Base-by-base conservation (phyloP, 345 rosid genomes). In the Limnanthes douglasii region DNA sequence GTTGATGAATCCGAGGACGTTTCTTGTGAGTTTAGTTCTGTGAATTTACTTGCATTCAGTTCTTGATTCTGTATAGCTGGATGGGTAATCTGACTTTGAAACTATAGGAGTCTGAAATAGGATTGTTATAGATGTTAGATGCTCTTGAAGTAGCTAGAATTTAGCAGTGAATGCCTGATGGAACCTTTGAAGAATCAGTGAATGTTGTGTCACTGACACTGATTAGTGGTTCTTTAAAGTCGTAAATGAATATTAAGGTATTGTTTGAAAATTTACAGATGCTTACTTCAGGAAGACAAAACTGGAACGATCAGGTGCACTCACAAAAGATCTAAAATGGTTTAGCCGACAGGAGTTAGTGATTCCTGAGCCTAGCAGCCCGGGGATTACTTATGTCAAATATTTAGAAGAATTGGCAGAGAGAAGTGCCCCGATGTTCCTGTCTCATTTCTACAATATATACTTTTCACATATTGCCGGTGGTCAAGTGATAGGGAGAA, bases 381-480 rank as follows among this genome's bases (percentile, higher is more conserved):
- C 61, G 4, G 95, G 97, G 53, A 46, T 66, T 39, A 43, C 75
- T 3, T 88, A 83, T 50, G 72, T 72, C 39, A 38, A 62, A 42
- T 75, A 83, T 39, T 64, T 88, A 62, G 74, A 72, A 62, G 76
- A 69, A 58, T 63, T 70, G 40, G 90, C 90, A 5, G 64, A 57
- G 45, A 61, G 42, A 59, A 83, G 64, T 51, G 75, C 93, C 27
- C 83, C 95, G 2, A 45, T 69, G 62, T 83, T 83, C 60, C 71
- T 88, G 15, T 56, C 70, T 59, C 93, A 88, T 70, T 83, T 73
- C 62, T 88, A 83, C 70, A 88, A 61, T 48, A 72, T 88, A 40
- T 83, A 83, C 55, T 88, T 88, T 50, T 76, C 95, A 0, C 97
- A 88, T 42, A 68, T 79, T 48, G 84, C 81, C 6, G 95, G 86